Conservation (phyloP, 2,329 filamentous ascomycete genomes). For the Ascomycota sp. region DNA sequence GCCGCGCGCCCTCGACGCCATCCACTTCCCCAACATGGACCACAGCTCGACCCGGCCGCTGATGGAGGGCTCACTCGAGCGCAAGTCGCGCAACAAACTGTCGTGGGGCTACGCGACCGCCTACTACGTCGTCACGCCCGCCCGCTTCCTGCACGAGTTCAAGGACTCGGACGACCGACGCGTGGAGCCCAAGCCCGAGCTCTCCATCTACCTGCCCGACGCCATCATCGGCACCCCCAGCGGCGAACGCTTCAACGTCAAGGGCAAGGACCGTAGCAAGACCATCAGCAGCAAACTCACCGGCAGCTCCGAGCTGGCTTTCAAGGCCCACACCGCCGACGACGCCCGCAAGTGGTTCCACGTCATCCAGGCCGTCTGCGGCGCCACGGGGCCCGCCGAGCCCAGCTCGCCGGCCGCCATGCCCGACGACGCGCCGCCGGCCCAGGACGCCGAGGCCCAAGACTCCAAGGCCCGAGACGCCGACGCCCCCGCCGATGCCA, state of each 20-base stretch:
- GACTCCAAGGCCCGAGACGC: background rate
- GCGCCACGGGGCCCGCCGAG: slow-evolving; percentile 20
- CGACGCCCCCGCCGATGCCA: background rate
- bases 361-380: slow-evolving; percentile 40
- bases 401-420: slow-evolving; percentile 9
- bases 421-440: background rate
- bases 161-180: slow-evolving; percentile 62
- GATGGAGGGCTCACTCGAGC: slow-evolving; percentile 72
- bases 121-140: slow-evolving; percentile 78
- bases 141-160: slow-evolving; percentile 85
- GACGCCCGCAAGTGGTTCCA: slow-evolving; percentile 75
- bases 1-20: slow-evolving; percentile 47
- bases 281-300: slow-evolving; percentile 62
- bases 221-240: slow-evolving; percentile 50
- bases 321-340: slow-evolving; percentile 63
- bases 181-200: slow-evolving; percentile 58
- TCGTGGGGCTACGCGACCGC: slow-evolving; percentile 52
- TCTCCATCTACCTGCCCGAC: slow-evolving; percentile 81
- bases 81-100: slow-evolving; percentile 72
- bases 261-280: slow-evolving; percentile 77
- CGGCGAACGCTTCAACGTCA: slow-evolving; percentile 76
- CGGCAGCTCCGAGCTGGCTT: slow-evolving; percentile 56
- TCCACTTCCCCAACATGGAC: slow-evolving; percentile 73
- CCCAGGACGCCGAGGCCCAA: background rate
- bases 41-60: slow-evolving; percentile 60